Percentiles rank a stretch among this genome's conserved stretches.
phyloP scores from a whole-genome alignment of 1,284 basidiomycete species.

The Afroboletus lepidellus region DNA sequence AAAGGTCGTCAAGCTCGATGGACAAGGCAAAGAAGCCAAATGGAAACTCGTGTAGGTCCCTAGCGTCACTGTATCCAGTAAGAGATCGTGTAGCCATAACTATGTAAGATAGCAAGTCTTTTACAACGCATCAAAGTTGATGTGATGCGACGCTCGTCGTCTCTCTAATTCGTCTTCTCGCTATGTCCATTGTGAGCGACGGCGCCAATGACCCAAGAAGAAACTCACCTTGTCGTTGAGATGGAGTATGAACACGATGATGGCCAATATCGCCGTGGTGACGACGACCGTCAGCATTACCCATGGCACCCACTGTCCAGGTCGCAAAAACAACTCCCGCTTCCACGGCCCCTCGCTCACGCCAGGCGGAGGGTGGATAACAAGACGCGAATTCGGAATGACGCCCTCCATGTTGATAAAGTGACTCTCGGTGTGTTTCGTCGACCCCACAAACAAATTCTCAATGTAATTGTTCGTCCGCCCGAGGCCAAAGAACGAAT shows the following conservation, averaged over 20 bases:
- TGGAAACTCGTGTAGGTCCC: conserved; percentile 35
- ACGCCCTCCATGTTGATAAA: conserved; percentile 93
- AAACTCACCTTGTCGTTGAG: conserved; percentile 81
- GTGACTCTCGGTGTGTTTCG: conserved; percentile 67
- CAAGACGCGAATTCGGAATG: conserved; percentile 95
- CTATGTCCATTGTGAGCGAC: conserved; percentile 38
- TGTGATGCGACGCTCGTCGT: conserved; percentile 84
- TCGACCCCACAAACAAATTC: conserved; percentile 90
- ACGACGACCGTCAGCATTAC: conserved; percentile 85
- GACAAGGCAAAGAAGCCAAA: conserved; percentile 43
- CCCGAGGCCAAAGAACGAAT: conserved; percentile 95
- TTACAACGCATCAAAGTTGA: conserved; percentile 94
- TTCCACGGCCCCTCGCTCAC: conserved; percentile 67
- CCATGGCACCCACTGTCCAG: conserved; percentile 97
- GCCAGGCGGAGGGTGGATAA: conserved; percentile 80
- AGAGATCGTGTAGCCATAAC: conserved; percentile 12
- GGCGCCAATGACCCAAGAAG: background rate
- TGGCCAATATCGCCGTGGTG: conserved; percentile 71
- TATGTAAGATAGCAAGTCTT: conserved; percentile 16
- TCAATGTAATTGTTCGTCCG: conserved; percentile 99
- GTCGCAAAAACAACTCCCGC: conserved; percentile 87
- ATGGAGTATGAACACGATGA: conserved; percentile 86
- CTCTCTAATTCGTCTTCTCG: conserved; percentile 91
- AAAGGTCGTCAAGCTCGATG: conserved; percentile 48
- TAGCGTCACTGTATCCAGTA: background rate